Evolutionary conservation across 495 filamentous ascomycete species (phyloP).

Genomic region (Daldinia caldariorum): DNA sequence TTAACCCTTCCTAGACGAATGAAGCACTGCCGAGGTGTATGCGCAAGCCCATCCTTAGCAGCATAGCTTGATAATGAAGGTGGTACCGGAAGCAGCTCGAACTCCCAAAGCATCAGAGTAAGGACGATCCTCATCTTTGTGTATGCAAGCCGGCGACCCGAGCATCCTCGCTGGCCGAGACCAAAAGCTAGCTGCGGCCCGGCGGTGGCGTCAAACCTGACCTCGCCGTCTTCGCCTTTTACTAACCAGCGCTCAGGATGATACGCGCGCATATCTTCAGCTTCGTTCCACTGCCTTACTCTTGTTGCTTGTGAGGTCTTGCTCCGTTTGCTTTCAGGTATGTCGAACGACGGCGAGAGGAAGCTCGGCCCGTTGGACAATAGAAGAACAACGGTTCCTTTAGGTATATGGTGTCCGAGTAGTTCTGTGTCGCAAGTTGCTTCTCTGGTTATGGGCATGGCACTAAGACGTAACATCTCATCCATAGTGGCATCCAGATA

Average conservation of each 20-base stretch:
- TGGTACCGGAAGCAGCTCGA: slow-evolving; percentile 30
- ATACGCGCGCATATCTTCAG: slow-evolving; percentile 39
- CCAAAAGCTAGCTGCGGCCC: slow-evolving; percentile 50
- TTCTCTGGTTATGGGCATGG: slow-evolving; percentile 35
- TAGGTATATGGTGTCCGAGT: slow-evolving; percentile 49
- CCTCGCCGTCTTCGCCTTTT: slow-evolving; percentile 19
- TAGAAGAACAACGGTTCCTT: slow-evolving; percentile 47
- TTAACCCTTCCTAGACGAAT: slow-evolving; percentile 2
- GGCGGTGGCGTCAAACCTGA: slow-evolving; percentile 43
- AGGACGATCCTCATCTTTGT: slow-evolving; percentile 48
- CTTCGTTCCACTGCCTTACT: slow-evolving; percentile 3
- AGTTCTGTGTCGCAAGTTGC: slow-evolving; percentile 44
- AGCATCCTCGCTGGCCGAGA: slow-evolving; percentile 50
- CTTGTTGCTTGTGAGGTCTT: background rate
- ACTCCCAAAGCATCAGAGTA: slow-evolving; percentile 51
- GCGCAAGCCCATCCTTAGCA: slow-evolving; percentile 8
- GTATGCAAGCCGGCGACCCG: slow-evolving; percentile 49
- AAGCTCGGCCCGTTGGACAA: slow-evolving; percentile 2
- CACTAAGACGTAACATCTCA: slow-evolving; percentile 47
- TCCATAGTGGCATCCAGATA: slow-evolving; percentile 55
- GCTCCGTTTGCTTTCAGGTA: slow-evolving; percentile 4
- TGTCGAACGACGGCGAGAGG: background rate
- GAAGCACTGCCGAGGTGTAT: slow-evolving; percentile 8
- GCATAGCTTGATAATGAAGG: slow-evolving; percentile 2
- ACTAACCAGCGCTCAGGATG: slow-evolving; percentile 51